Evolutionary conservation across 2,329 filamentous ascomycete genomes (phyloP).

Genomic region (Pseudogymnoascus sp.): DNA sequence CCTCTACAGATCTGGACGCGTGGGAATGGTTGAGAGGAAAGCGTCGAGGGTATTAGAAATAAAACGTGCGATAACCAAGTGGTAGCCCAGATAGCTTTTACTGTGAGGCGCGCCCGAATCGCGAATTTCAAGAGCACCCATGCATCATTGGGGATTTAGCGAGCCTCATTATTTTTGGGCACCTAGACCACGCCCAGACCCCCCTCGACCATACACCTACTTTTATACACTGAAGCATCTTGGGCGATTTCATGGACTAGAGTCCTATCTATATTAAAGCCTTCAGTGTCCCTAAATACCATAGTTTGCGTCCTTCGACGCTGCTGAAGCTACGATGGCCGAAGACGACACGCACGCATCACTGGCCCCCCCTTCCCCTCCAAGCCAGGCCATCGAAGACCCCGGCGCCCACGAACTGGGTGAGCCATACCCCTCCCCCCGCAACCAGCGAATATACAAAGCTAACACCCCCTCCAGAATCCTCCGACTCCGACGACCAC

Average conservation of each 20-base stretch:
- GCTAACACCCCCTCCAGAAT: conserved; percentile 30
- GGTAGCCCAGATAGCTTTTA: conserved; percentile 2
- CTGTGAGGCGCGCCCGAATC: not conserved
- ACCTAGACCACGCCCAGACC: not conserved
- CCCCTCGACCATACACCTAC: not conserved
- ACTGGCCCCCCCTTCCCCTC: conserved; percentile 29
- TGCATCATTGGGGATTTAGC: not conserved
- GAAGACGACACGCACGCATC: conserved; percentile 32
- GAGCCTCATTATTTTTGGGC: conserved; percentile 4
- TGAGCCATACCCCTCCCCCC: conserved; percentile 28
- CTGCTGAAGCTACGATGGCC: conserved; percentile 19
- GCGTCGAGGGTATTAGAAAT: not conserved
- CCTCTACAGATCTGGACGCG: not conserved
- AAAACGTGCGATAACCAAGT: not conserved
- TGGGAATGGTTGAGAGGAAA: not conserved
- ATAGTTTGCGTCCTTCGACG: not conserved
- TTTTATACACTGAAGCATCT: not conserved
- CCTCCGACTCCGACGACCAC: conserved; percentile 61
- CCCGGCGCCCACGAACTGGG: conserved; percentile 55
- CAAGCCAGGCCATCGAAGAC: conserved; percentile 35
- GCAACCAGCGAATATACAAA: not conserved
- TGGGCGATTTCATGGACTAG: not conserved
- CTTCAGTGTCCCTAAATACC: not conserved
- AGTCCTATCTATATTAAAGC: not conserved
- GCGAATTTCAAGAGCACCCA: conserved; percentile 4